Evolutionary conservation across 169 alveolate genomes (phyloP), one percentile per base, ranked within the genome.

Genomic region (Besnoitia besnoiti): DNA sequence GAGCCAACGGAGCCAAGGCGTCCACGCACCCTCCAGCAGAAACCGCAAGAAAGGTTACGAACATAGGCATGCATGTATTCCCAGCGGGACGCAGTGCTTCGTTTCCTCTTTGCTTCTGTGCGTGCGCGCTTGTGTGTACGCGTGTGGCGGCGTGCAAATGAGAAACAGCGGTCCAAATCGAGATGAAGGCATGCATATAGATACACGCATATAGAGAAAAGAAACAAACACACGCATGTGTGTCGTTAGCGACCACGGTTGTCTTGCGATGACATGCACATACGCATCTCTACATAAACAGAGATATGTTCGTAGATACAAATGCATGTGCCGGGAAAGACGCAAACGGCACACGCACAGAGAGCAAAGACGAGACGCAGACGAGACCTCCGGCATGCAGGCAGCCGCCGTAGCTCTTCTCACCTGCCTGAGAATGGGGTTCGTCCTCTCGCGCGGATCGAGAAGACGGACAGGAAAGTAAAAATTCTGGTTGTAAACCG

Each of bases 391-490:
- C 67, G 24, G 27, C 33, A 55, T 3, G 67, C 67, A 8, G 76
- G 77, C 14, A 49, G 59, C 24, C 16, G 59, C 59, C 7, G 59
- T 33, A 10, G 82, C 82, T 73, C 47, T 73, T 16, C 24, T 8
- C 24, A 90, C 94, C 62, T 94, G 89, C 79, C 94, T 82, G 51
- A 91, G 85, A 8, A 89, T 47, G 12, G 90, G 67, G 27, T 90
- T 62, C 27, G 92, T 89, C 44, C 94, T 50, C 76, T 95, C 96
- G 75, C 95, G 77, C 80, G 94, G 94, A 67, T 93, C 96, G 21
- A 93, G 51, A 33, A 93, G 89, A 55, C 96, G 80, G 40, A 95
- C 96, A n/a, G 96, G 96, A 82, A 95, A 95, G 89, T 95, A 95
- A 35, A 95, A 90, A 77, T 93, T 95, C 80, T 95, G 96, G 46